Conservation (phyloP, 108 stramenopile species). For the Cyclotella atomus region DNA sequence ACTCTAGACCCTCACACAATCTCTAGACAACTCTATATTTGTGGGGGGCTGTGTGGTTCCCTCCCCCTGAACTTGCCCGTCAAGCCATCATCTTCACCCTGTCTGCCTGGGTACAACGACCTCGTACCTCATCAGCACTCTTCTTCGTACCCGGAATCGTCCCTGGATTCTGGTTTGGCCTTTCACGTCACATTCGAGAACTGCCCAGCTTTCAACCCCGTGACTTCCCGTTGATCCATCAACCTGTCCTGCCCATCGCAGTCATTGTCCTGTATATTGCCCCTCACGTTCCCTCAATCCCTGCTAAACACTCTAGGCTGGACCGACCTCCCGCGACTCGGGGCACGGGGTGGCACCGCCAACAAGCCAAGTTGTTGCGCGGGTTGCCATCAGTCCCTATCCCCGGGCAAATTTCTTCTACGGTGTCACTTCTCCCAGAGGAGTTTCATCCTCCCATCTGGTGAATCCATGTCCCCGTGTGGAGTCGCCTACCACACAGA, state of each 20-base stretch:
- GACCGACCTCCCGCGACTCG: background rate
- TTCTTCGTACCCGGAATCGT: background rate
- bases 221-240: background rate
- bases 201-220: background rate
- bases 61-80: background rate
- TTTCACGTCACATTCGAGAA: background rate
- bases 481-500: background rate
- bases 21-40: too few species aligned
- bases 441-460: background rate
- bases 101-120: background rate
- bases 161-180: background rate
- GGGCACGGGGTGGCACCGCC: background rate
- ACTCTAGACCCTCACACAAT: too few species aligned
- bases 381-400: background rate
- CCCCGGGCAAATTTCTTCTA: background rate
- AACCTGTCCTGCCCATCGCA: background rate
- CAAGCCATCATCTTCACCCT: background rate
- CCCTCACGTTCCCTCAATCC: background rate
- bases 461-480: background rate
- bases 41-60: conserved; percentile 2
- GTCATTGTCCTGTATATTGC: background rate
- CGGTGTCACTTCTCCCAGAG: background rate
- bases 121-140: background rate
- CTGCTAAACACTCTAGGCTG: background rate
- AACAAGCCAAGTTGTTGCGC: background rate